Evolutionary conservation across 805 yeast genomes (phyloP), one percentile per base, ranked within the genome.

Genomic region (Schwanniomyces vanrijiae): DNA sequence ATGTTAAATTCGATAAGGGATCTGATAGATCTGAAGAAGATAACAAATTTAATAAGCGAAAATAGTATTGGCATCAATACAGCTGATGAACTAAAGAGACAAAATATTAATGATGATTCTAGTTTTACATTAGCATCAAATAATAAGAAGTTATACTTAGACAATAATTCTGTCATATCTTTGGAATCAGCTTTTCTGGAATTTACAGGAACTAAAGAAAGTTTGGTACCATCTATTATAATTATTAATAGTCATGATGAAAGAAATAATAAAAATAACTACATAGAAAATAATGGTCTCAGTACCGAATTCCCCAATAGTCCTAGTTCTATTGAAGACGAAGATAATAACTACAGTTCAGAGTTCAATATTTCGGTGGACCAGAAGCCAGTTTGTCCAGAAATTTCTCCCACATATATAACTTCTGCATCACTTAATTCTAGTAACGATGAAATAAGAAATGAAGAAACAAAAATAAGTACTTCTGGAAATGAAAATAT

Each of bases 11-110:
- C 64, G 38, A 58, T 71, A 37, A 56, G 76, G 44, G 68, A 67
- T 24, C 62, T 70, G 40, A 62, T 73, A 31, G 75, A 72, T 39
- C 64, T 54, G 64, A 64, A 67, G 42, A 51, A 70, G 18, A 51
- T 62, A n/a, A 46, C 49, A 20, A 58, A 21, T 24, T 38, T 31
- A 38, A 4, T 24, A 5, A 41, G 8, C 14, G 38, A 26, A 5
- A 45, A 41, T 25, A 37, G 24, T 13, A 11, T 26, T 22, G 37
- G 28, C 5, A 16, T 45, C 13, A 26, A 50, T n/a, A n/a, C 41
- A 25, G 19, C 25, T n/a, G 50, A 47, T 10, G 46, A 39, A n/a
- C 16, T 18, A 18, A 31, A 29, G 24, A 26, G 10, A 11, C 31
- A 16, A n/a, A n/a, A 33, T 6, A 2, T 24, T 22, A 28, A 21